These are phyloP conservation scores for Colletotrichum gloeosporioides DNA, from an alignment of 2,329 filamentous ascomycete genomes.

Conservation along the genomic window DNA sequence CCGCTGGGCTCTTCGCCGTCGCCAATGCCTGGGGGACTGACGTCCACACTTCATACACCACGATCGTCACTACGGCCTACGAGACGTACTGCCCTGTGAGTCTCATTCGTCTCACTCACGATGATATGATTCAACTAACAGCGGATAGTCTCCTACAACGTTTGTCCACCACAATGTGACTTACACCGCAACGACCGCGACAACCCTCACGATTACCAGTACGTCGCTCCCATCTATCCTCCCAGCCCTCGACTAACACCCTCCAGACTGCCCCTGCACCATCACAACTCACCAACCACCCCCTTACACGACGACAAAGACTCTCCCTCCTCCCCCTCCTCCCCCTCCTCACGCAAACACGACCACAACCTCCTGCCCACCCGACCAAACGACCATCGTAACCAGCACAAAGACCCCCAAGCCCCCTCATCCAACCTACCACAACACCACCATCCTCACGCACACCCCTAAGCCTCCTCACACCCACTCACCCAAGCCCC, in stretches of 20 bases:
- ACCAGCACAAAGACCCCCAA: background rate
- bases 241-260: slow-evolving; percentile 26
- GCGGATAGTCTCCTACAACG: slow-evolving; percentile 38
- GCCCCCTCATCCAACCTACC: slow-evolving; percentile 14
- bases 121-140: background rate
- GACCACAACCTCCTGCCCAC: slow-evolving; percentile 1
- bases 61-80: slow-evolving; percentile 42
- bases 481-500: background rate
- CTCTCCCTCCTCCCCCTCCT: slow-evolving; percentile 21
- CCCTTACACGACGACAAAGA: slow-evolving; percentile 31
- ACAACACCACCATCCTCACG: slow-evolving; percentile 14
- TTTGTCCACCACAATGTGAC: slow-evolving; percentile 45
- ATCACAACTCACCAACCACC: slow-evolving; percentile 38
- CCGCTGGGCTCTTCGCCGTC: slow-evolving; percentile 34
- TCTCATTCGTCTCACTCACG: background rate
- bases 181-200: slow-evolving; percentile 46
- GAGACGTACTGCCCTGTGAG: slow-evolving; percentile 50
- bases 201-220: slow-evolving; percentile 52
- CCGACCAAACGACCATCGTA: slow-evolving; percentile 16
- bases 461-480: background rate
- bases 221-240: background rate
- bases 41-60: slow-evolving; percentile 34
- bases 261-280: slow-evolving; percentile 53
- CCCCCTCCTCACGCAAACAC: background rate
- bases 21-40: slow-evolving; percentile 29